Base-by-base conservation (phyloP, 352 stramenopile genomes). In the Pythium phragmitis region DNA sequence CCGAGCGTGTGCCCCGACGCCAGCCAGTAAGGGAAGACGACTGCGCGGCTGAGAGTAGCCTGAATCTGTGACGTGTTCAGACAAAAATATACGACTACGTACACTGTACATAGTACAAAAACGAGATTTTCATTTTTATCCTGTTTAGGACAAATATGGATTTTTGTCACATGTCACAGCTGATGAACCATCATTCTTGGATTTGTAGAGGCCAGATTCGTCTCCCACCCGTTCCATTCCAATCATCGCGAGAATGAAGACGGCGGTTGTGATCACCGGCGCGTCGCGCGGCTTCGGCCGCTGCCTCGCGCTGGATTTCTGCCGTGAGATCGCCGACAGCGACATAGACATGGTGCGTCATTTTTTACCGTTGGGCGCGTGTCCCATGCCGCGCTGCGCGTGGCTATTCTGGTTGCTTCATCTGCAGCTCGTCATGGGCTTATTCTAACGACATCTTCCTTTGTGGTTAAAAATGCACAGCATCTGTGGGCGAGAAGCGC, bases 221-320 rank as follows among this genome's bases (percentile, higher is more conserved):
- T 9, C 41, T 46, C 41, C 17, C 4, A n/a, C n/a, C n/a, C n/a
- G n/a, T 21, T 46, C 17, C 41, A 21, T 21, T 17, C 13, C n/a
- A 2, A 14, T 50, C 21, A 7, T 21, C 3, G 17, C 41, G 6
- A 7, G 9, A 28, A 83, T 79, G 68, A 64, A 61, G 39, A 64
- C 62, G 47, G 74, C 72, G 6, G 76, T 95, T 19, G 55, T 97
- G 42, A 65, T 97, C 23, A 96, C 89, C 0, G 89, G 89, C 26
- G 87, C 87, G n/a, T 94, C 82, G 57, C 74, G 84, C n/a, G 82
- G 87, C 71, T 96, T 94, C 66, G 89, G 89, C 4, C 77, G 81
- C 17, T 83, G 72, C 63, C 70, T 97, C 21, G 75, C 84, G 17
- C 63, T 92, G 16, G 81, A 90, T 59, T 92, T 93, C 60, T 75